Percentiles rank a stretch among this genome's conserved stretches.
phyloP scores from a whole-genome alignment of 305 asterid genomes.

The Rubia tinctorum region DNA sequence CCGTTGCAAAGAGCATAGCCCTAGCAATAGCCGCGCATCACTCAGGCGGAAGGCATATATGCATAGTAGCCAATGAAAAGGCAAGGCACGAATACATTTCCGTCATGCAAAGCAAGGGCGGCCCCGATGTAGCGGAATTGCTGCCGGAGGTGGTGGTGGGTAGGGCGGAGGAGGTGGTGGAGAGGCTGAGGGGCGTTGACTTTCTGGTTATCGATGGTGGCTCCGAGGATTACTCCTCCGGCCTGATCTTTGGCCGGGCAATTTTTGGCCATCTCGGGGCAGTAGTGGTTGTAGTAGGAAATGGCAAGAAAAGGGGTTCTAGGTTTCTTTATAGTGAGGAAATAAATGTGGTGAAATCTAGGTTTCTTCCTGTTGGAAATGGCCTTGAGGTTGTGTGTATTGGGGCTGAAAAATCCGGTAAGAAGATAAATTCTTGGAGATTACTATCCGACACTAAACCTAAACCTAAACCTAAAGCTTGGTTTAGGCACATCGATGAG shows the following conservation, averaged over 20 bases:
- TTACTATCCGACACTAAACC: neutral
- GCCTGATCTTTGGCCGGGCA: constrained; percentile 16
- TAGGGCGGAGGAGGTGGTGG: constrained; percentile 24
- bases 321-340: neutral
- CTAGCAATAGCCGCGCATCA: constrained; percentile 29
- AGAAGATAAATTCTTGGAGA: neutral
- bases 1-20: constrained; percentile 25
- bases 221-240: constrained; percentile 18
- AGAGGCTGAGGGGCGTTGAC: constrained; percentile 26
- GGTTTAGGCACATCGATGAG: constrained; percentile 32
- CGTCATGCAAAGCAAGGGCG: constrained; percentile 20
- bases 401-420: constrained; percentile 4
- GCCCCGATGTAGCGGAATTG: neutral
- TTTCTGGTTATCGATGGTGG: constrained; percentile 32
- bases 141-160: constrained; percentile 35
- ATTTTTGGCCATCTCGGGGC: constrained; percentile 32
- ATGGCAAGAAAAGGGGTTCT: neutral
- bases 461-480: constrained; percentile 9
- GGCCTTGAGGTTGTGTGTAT: constrained; percentile 34
- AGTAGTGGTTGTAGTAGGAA: constrained; percentile 18
- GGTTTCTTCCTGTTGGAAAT: constrained; percentile 29
- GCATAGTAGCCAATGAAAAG: constrained; percentile 28
- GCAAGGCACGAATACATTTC: constrained; percentile 25
- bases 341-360: constrained; percentile 26
- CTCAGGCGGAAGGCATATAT: constrained; percentile 33